phyloP scores from a whole-genome alignment of 2,329 filamentous ascomycete genomes.

The Ophiostoma piceae region DNA sequence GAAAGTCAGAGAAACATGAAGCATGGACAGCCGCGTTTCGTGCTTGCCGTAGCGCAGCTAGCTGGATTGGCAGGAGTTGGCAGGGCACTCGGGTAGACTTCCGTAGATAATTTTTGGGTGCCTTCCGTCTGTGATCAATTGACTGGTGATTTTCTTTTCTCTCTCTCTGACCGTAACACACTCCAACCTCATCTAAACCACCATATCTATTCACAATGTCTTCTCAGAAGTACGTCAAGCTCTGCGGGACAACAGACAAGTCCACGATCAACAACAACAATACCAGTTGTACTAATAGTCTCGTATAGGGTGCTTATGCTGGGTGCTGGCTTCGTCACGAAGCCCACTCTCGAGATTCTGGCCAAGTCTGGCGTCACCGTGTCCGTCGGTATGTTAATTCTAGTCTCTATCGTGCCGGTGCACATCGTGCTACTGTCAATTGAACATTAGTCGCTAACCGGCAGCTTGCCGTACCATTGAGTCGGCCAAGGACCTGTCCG shows the following conservation, averaged over 20 bases:
- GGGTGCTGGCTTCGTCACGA: constrained; percentile 55
- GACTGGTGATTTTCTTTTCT: constrained; percentile 2
- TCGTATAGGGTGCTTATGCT: constrained; percentile 37
- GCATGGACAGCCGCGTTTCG: constrained; percentile 15
- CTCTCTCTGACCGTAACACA: constrained; percentile 11
- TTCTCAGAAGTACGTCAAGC: constrained; percentile 19
- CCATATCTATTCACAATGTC: constrained; percentile 20
- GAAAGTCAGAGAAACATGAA: background rate
- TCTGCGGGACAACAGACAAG: background rate
- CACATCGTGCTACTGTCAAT: background rate
- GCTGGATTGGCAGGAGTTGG: background rate
- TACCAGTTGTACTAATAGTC: background rate
- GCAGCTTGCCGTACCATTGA: constrained; percentile 76
- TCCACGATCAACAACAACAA: background rate
- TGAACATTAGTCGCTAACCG: background rate
- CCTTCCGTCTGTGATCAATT: background rate
- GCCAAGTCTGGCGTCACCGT: constrained; percentile 55
- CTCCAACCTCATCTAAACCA: constrained; percentile 6
- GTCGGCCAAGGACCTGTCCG: constrained; percentile 67
- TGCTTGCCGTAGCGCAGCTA: constrained; percentile 7
- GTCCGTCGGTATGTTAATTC: constrained; percentile 57
- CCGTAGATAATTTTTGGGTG: constrained; percentile 17
- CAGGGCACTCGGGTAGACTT: background rate
- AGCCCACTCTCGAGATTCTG: constrained; percentile 60
- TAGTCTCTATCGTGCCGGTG: background rate